phyloP scores from a whole-genome alignment of 345 rosid genomes.

The Bretschneidera sinensis region DNA sequence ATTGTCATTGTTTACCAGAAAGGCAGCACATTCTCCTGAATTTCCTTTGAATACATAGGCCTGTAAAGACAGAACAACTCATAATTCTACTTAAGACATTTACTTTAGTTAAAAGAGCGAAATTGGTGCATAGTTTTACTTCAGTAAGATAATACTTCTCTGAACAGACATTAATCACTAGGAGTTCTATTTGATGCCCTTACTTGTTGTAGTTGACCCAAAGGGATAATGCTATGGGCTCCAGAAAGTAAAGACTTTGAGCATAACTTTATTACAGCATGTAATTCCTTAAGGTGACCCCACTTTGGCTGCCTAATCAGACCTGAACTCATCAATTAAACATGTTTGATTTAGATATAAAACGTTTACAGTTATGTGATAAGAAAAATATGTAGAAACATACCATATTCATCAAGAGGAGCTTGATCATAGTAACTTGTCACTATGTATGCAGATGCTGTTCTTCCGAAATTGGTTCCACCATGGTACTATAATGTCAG shows the following conservation, averaged over 20 bases:
- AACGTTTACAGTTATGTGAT: neutral
- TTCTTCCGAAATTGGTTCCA: conserved; percentile 82
- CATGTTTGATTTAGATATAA: neutral
- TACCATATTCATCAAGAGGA: conserved; percentile 87
- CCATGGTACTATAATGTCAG: conserved; percentile 59
- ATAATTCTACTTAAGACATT: neutral
- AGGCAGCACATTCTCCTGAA: conserved; percentile 54
- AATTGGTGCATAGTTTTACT: neutral
- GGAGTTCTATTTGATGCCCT: conserved; percentile 5
- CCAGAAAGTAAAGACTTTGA: conserved; percentile 52
- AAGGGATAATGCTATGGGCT: conserved; percentile 16
- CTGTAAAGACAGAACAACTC: conserved; percentile 19
- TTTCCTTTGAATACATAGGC: conserved; percentile 51
- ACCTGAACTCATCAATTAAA: conserved; percentile 29
- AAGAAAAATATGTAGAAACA: neutral
- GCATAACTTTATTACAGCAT: conserved; percentile 58
- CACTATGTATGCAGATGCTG: conserved; percentile 44
- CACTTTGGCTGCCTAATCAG: conserved; percentile 66
- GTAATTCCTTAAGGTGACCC: conserved; percentile 78
- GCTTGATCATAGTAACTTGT: conserved; percentile 76
- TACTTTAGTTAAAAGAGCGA: neutral
- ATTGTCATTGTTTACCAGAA: conserved; percentile 51
- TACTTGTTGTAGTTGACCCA: conserved; percentile 61
- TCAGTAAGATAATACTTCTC: no score
- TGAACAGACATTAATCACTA: no score